Evolutionary conservation across 768 basidiomycete genomes (phyloP).

Genomic region (Russula griseocarnosa): DNA sequence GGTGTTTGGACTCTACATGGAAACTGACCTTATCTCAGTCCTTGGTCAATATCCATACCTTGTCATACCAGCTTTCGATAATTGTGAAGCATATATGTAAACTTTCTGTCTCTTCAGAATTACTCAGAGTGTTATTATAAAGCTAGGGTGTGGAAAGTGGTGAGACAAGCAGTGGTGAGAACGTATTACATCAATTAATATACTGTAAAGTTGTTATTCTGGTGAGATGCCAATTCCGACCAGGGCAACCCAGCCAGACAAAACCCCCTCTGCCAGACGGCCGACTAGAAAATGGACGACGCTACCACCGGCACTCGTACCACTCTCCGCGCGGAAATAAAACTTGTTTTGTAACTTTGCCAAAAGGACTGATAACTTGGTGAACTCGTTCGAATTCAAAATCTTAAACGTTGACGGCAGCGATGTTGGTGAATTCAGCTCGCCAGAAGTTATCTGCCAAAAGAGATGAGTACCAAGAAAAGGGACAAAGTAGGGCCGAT

Average conservation of each 20-base stretch:
- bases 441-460: constrained; percentile 19
- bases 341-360: constrained; percentile 23
- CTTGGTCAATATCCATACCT: no score
- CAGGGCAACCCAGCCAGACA: constrained; percentile 26
- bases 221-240: constrained; percentile 23
- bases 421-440: constrained; percentile 22
- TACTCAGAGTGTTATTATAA: no score
- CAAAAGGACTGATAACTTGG: constrained; percentile 23
- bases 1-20: no score
- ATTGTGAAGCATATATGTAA: no score
- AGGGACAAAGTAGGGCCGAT: neutral
- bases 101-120: no score
- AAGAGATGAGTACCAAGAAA: constrained; percentile 11
- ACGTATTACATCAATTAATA: neutral
- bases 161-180: no score
- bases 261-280: constrained; percentile 21
- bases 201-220: neutral
- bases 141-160: no score
- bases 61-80: no score
- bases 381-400: constrained; percentile 17
- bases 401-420: constrained; percentile 23
- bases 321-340: constrained; percentile 13
- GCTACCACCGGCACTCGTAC: constrained; percentile 2
- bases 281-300: constrained; percentile 25
- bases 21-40: no score